Evolutionary conservation across 257 asterid genomes (phyloP).

Genomic region (Solanum virginianum): DNA sequence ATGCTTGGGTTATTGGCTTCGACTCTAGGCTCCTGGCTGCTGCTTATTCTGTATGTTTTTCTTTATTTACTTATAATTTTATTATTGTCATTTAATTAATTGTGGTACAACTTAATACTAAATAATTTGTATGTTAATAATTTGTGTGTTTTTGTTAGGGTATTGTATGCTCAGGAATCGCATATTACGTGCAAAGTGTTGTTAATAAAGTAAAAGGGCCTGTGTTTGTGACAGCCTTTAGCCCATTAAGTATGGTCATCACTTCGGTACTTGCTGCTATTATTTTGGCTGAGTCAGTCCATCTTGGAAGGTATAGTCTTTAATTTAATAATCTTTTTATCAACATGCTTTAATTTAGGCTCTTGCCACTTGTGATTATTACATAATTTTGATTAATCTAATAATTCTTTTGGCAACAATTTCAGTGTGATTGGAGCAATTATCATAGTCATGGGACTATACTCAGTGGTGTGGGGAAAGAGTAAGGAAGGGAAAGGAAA

Average conservation of each 20-base stretch:
- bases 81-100: too few species aligned
- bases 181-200: slow-evolving; percentile 66
- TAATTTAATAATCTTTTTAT: not conserved
- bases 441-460: slow-evolving; percentile 58
- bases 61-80: not conserved
- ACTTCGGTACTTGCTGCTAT: slow-evolving; percentile 65
- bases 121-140: too few species aligned
- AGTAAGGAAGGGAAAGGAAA: slow-evolving; percentile 33
- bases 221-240: slow-evolving; percentile 74
- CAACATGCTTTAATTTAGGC: too few species aligned
- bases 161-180: slow-evolving; percentile 74
- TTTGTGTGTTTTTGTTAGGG: slow-evolving; percentile 24
- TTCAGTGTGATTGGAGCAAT: slow-evolving; percentile 67
- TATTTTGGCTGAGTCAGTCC: slow-evolving; percentile 56
- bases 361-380: too few species aligned
- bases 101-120: not conserved
- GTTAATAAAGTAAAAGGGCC: slow-evolving; percentile 67
- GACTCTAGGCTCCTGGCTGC: slow-evolving; percentile 80
- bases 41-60: slow-evolving; percentile 51
- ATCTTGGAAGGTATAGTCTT: slow-evolving; percentile 60
- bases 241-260: slow-evolving; percentile 66
- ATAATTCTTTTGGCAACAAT: not conserved
- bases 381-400: not conserved
- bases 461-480: slow-evolving; percentile 80
- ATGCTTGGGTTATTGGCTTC: slow-evolving; percentile 74